Evolutionary conservation across 2,329 filamentous ascomycete species (phyloP), one percentile per base, ranked within the genome.

Genomic region (Trichoderma endophyticum): DNA sequence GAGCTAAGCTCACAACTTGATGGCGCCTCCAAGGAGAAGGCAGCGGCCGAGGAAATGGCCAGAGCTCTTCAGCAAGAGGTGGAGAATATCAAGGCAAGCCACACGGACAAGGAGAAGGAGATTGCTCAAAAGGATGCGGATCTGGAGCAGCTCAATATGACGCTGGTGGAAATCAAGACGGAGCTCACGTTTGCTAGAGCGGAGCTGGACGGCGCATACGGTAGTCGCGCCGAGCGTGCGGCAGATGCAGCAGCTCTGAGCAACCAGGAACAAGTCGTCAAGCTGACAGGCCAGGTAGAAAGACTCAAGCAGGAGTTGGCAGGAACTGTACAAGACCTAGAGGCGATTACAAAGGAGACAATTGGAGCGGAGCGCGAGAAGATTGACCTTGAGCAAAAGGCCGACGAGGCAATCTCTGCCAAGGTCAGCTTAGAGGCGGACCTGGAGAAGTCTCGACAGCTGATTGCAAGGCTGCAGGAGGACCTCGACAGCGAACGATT

Each of bases 191-290:
- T 90, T 76, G 86, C 87, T 65, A 86, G 87, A 77, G 88, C 88
- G 21, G 88, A 90, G 79, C 84, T 90, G 34, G 88, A 90, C 74
- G 87, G 87, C 71, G 88, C 88, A 30, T 89, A 90, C 77, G 88
- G 88, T 71, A 85, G 86, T 71, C 85, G 88, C 72, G 85, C 86
- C 72, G 85, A 90, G 80, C 86, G 88, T 26, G 88, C 88, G 24
- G 86, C 86, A 14, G 87, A 89, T 74, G 85, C 86, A 24, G 88
- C 88, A 1, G 86, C 86, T 60, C 81, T 86, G 75, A 86, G 88
- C 79, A 84, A 80, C 71, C 82, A 81, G 71, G 78, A 76, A n/a
- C 84, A 87, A 77, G 80, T 84, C 57, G 75, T 80, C 70, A 83
- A 84, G 75, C 81, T 88, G 56, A 80, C 84, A 74, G 77, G 79